Evolutionary conservation across 768 basidiomycete species (phyloP).

Genomic region (Tulasnella sp.): DNA sequence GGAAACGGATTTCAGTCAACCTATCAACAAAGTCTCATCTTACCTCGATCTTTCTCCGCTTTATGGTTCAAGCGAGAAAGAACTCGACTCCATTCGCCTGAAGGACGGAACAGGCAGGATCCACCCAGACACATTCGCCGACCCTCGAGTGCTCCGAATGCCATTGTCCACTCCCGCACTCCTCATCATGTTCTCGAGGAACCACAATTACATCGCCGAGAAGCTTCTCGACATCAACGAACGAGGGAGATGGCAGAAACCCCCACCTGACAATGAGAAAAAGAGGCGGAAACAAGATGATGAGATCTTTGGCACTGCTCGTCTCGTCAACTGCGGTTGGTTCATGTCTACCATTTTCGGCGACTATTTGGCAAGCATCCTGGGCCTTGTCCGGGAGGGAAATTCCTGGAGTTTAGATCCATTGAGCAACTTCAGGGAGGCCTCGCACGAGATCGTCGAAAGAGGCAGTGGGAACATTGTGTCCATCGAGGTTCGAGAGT

Average conservation of each 20-base stretch:
- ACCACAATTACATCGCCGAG: slow-evolving; percentile 66
- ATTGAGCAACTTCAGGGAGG: slow-evolving; percentile 54
- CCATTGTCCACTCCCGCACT: slow-evolving; percentile 70
- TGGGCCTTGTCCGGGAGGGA: slow-evolving; percentile 29
- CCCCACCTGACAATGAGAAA: slow-evolving; percentile 37
- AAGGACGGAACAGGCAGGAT: slow-evolving; percentile 60
- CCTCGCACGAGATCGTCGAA: slow-evolving; percentile 52
- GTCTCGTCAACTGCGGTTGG: slow-evolving; percentile 62
- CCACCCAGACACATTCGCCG: slow-evolving; percentile 69
- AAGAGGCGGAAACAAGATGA: slow-evolving; percentile 40
- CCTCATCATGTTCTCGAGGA: slow-evolving; percentile 85
- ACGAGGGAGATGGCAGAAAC: slow-evolving; percentile 58
- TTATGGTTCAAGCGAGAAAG: slow-evolving; percentile 51
- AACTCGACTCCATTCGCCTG: slow-evolving; percentile 20
- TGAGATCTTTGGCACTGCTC: slow-evolving; percentile 79
- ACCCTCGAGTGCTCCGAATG: slow-evolving; percentile 72
- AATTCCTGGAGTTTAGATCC: slow-evolving; percentile 40
- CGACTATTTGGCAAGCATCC: slow-evolving; percentile 32
- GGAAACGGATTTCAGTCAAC: not conserved
- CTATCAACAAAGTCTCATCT: slow-evolving; percentile 30
- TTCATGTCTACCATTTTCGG: slow-evolving; percentile 32
- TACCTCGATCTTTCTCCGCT: slow-evolving; percentile 31
- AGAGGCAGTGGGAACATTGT: slow-evolving; percentile 46
- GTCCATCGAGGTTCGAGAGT: slow-evolving; percentile 39
- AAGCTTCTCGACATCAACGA: slow-evolving; percentile 81